Evolutionary conservation across 768 basidiomycete genomes (phyloP).

Genomic region (Boletus pseudo-olivaceus): DNA sequence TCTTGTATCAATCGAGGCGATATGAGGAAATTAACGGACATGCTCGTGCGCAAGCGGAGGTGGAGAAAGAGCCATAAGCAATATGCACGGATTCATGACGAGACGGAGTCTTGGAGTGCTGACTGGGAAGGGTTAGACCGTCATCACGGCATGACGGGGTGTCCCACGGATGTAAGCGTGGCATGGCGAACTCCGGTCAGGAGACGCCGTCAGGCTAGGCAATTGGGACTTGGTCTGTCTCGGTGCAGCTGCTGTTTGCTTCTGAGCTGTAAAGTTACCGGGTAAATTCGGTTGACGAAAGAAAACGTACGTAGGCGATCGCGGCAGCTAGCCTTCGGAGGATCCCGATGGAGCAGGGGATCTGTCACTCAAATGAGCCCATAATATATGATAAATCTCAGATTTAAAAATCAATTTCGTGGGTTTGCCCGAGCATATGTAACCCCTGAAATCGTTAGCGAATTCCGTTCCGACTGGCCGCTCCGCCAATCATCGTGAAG

Average conservation of each 20-base stretch:
- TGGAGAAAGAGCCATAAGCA: conserved; percentile 14
- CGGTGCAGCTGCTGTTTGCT: neutral
- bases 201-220: conserved; percentile 19
- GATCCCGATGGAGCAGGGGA: conserved; percentile 20
- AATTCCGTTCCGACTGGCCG: conserved; percentile 1
- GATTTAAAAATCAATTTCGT: conserved; percentile 21
- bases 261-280: conserved; percentile 9
- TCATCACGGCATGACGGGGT: conserved; percentile 26
- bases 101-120: conserved; percentile 26
- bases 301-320: conserved; percentile 19
- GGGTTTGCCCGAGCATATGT: conserved; percentile 6
- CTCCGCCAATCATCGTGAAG: conserved; percentile 5
- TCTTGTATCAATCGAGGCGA: conserved; percentile 36
- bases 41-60: conserved; percentile 20
- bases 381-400: conserved; percentile 29
- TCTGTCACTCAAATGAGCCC: conserved; percentile 14
- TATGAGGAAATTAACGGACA: conserved; percentile 33
- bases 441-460: conserved; percentile 22
- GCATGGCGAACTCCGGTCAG: conserved; percentile 11
- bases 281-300: conserved; percentile 12
- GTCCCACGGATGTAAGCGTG: conserved; percentile 26
- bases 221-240: neutral
- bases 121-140: conserved; percentile 27
- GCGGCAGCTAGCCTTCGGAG: conserved; percentile 20
- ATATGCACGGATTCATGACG: conserved; percentile 25